phyloP scores from a whole-genome alignment of 208 protist species.

The Entamoeba dispar region DNA sequence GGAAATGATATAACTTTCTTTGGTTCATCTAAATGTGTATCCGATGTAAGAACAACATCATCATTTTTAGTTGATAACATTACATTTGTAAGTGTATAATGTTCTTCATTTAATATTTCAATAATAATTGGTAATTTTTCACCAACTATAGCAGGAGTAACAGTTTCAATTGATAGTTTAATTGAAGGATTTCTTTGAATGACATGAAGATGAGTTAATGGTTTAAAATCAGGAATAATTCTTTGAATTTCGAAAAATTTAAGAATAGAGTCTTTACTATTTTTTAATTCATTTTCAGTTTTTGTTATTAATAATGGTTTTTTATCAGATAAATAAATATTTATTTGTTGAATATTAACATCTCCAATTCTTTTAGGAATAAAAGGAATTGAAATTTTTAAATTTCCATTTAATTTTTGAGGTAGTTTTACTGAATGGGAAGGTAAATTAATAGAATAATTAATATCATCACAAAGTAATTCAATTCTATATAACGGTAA shows the following conservation, averaged over 20 bases:
- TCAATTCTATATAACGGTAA: background rate
- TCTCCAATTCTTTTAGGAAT: background rate
- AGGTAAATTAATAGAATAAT: background rate
- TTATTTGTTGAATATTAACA: background rate
- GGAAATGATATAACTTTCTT: background rate
- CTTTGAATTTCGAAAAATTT: background rate
- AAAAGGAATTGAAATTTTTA: background rate
- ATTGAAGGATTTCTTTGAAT: background rate
- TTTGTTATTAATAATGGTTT: background rate
- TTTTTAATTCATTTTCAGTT: background rate
- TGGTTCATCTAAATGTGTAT: background rate
- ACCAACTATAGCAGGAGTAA: background rate
- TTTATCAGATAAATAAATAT: background rate
- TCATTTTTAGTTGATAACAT: background rate
- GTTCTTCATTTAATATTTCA: background rate
- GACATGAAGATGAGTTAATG: background rate
- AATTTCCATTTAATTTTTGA: background rate
- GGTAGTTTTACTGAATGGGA: background rate
- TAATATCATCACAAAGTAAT: background rate
- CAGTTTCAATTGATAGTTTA: background rate
- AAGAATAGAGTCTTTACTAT: background rate
- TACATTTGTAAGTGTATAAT: background rate
- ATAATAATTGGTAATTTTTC: background rate
- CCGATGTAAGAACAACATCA: background rate
- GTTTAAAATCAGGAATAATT: background rate